Base-by-base conservation (phyloP, 2,329 filamentous ascomycete genomes). In the Aspergillus pseudotamarii region DNA sequence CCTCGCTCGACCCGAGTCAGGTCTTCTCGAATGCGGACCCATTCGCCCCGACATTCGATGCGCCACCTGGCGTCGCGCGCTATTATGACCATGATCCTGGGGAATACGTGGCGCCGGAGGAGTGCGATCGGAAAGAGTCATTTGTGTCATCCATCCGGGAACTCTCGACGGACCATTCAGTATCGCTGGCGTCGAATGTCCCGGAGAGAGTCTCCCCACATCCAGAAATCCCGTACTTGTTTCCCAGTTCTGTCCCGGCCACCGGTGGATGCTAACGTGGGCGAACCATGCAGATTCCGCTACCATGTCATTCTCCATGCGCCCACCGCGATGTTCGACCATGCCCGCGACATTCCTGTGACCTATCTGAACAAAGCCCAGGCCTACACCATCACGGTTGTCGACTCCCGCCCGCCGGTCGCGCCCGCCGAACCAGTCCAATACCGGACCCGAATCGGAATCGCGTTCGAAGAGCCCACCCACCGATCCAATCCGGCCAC, bases 281-380 rank as follows among this genome's bases (percentile, higher is more conserved):
- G 9, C 23, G 8, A 14, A 9, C 8, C 6, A 3, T 50, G 26
- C 26, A 50, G 46, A 50, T 50, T n/a, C 26, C 46, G 26, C 9
- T 97, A 91, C 73, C 91, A 94, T 73, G 90, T 92, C 50, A 95
- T 91, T 0, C 80, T 97, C 43, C 95, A 95, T 76, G 94, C 94
- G 1, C 93, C 94, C 4, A 97, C 94, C 0, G 94, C 94, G 12
- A 97, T 97, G 93, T 90, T 68, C 55, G 94, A 91, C 76, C 88
- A 93, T 66, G 80, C 88, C 1, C 91, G 96, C 64, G 94, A 97
- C 75, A 95, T 97, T 26, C 94, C 94, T 0, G 87, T 97, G n/a
- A 97, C 93, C 0, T 98, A 97, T 73, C 85, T 98, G 16, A 97
- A 98, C 81, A 97, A 97, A 78, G 93, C 93, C n/a, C 93, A 97